phyloP scores from a whole-genome alignment of 305 asterid species.

The Fraxinus albicans region DNA sequence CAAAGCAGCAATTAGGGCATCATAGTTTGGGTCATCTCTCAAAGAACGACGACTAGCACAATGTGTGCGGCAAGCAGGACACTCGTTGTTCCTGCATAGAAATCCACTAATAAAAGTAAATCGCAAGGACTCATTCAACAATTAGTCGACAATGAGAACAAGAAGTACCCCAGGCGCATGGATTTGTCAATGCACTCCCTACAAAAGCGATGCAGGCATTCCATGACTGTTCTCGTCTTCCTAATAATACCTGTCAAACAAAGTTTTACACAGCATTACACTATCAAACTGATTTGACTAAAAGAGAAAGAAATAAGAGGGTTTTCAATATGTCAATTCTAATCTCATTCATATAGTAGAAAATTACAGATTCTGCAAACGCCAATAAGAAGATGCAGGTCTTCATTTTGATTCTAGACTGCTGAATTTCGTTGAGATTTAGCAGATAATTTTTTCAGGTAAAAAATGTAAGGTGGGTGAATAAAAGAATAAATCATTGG shows the following conservation, averaged over 20 bases:
- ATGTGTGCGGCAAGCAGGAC: constrained; percentile 99
- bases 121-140: constrained; percentile 17
- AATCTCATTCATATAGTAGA: neutral
- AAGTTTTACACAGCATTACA: constrained; percentile 11
- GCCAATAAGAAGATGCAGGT: constrained; percentile 15
- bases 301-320: constrained; percentile 2
- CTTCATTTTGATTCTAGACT: constrained; percentile 7
- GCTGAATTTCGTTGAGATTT: neutral
- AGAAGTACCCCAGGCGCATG: constrained; percentile 75
- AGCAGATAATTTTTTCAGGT: neutral
- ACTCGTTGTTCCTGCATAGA: constrained; percentile 81
- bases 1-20: constrained; percentile 42
- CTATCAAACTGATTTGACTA: neutral
- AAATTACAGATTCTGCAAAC: constrained; percentile 12
- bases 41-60: constrained; percentile 97
- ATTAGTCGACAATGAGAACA: constrained; percentile 23
- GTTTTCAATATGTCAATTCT: neutral
- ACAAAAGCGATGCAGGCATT: constrained; percentile 97
- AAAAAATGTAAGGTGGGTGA: neutral
- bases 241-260: constrained; percentile 73
- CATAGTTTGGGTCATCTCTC: constrained; percentile 93
- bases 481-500: neutral
- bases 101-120: constrained; percentile 18
- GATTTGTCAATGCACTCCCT: constrained; percentile 98
- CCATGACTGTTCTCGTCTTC: constrained; percentile 99